Conservation (phyloP, 345 rosid genomes). For the Erucastrum elatum region DNA sequence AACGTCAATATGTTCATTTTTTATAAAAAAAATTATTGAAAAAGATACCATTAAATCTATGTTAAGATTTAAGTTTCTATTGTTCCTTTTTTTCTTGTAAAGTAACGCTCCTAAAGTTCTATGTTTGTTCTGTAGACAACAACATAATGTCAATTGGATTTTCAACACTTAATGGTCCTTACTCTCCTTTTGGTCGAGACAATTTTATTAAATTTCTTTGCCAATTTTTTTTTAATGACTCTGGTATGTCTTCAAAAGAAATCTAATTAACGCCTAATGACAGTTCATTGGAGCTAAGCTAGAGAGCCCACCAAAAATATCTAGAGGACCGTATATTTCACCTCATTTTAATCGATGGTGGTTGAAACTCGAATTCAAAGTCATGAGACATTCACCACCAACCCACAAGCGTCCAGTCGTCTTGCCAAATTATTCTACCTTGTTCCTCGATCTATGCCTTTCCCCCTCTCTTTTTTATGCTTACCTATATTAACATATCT, state of each 20-base stretch:
- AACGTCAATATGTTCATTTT: not conserved
- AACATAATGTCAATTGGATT: slow-evolving; percentile 16
- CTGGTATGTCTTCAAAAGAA: too few species aligned
- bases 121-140: slow-evolving; percentile 1
- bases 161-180: slow-evolving; percentile 17
- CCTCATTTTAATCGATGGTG: too few species aligned
- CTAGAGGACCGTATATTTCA: too few species aligned
- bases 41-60: not conserved
- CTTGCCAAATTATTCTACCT: not conserved
- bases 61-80: not conserved
- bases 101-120: not conserved
- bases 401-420: too few species aligned
- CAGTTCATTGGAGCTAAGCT: too few species aligned
- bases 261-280: too few species aligned
- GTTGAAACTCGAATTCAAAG: too few species aligned
- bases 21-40: not conserved
- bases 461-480: not conserved
- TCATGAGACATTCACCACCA: too few species aligned
- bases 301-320: too few species aligned
- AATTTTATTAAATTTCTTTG: not conserved
- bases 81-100: not conserved
- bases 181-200: slow-evolving; percentile 2
- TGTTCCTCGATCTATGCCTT: not conserved
- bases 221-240: too few species aligned
- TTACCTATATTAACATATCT: not conserved